Conservation (phyloP, 2,329 filamentous ascomycete species). For the Sporothrix pallida region DNA sequence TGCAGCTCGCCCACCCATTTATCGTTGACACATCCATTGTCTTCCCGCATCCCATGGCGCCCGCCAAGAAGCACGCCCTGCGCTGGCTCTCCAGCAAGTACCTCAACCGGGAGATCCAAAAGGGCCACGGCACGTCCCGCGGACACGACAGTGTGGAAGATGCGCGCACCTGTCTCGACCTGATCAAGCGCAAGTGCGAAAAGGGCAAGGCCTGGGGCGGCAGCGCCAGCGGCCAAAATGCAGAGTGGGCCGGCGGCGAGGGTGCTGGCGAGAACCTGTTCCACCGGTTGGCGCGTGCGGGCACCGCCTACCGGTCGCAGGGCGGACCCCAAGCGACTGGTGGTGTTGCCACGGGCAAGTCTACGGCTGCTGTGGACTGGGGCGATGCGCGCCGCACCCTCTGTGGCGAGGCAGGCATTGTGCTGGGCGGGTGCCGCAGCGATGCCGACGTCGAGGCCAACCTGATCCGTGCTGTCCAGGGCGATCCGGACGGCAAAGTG, state of each 20-base stretch:
- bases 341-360: slow-evolving; percentile 62
- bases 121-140: slow-evolving; percentile 64
- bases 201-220: slow-evolving; percentile 87
- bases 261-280: slow-evolving; percentile 86
- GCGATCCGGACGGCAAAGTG: slow-evolving; percentile 62
- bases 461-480: slow-evolving; percentile 63
- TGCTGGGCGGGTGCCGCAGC: slow-evolving; percentile 59
- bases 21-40: slow-evolving; percentile 90
- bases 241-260: slow-evolving; percentile 56
- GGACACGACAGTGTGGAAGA: slow-evolving; percentile 96
- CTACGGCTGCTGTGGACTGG: slow-evolving; percentile 85
- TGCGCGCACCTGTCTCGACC: slow-evolving; percentile 85
- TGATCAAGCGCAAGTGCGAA: slow-evolving; percentile 95
- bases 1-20: slow-evolving; percentile 88
- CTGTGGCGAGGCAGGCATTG: slow-evolving; percentile 61
- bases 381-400: slow-evolving; percentile 72
- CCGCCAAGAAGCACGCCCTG: slow-evolving; percentile 86
- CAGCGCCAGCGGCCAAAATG: slow-evolving; percentile 22
- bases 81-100: slow-evolving; percentile 91
- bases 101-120: slow-evolving; percentile 85
- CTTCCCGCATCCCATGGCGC: slow-evolving; percentile 87
- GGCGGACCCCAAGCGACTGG: slow-evolving; percentile 63
- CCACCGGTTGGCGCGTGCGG: slow-evolving; percentile 72
- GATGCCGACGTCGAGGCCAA: slow-evolving; percentile 64
- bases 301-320: slow-evolving; percentile 66